These are phyloP conservation scores for Phytophthora parvispora DNA, from an alignment of 352 stramenopile genomes.

Conservation along the genomic window DNA sequence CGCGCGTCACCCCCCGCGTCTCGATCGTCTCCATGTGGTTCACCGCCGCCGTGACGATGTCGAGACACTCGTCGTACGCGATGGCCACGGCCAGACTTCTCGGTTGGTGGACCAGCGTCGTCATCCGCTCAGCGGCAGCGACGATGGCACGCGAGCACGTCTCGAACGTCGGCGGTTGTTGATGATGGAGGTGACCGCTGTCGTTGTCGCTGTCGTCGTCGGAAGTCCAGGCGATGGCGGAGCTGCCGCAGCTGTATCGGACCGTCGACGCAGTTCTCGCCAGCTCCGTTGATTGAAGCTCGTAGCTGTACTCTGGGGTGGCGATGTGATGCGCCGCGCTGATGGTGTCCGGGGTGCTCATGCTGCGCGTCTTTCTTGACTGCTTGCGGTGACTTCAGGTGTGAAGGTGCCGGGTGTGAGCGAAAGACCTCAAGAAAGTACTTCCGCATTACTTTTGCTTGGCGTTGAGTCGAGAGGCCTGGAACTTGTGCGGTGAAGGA, in stretches of 20 bases:
- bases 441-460: conserved; percentile 6
- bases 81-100: conserved; percentile 34
- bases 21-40: conserved; percentile 33
- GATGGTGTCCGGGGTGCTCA: conserved; percentile 35
- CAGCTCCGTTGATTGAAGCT: conserved; percentile 5
- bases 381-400: background rate
- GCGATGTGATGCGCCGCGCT: background rate
- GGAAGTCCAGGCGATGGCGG: conserved; percentile 12
- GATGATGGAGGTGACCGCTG: background rate
- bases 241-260: conserved; percentile 1
- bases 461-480: conserved; percentile 3
- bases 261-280: conserved; percentile 16
- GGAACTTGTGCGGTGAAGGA: background rate
- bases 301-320: conserved; percentile 10
- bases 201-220: conserved; percentile 1
- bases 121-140: conserved; percentile 36
- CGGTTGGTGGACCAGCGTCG: conserved; percentile 18
- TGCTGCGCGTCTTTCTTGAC: conserved; percentile 25
- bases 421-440: conserved; percentile 19
- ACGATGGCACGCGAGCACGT: conserved; percentile 30
- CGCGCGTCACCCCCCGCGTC: background rate
- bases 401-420: background rate
- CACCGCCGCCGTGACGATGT: conserved; percentile 41
- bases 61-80: conserved; percentile 45
- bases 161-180: conserved; percentile 21